Evolutionary conservation across 2,329 filamentous ascomycete genomes (phyloP).

Genomic region (Ophiostoma quercus): DNA sequence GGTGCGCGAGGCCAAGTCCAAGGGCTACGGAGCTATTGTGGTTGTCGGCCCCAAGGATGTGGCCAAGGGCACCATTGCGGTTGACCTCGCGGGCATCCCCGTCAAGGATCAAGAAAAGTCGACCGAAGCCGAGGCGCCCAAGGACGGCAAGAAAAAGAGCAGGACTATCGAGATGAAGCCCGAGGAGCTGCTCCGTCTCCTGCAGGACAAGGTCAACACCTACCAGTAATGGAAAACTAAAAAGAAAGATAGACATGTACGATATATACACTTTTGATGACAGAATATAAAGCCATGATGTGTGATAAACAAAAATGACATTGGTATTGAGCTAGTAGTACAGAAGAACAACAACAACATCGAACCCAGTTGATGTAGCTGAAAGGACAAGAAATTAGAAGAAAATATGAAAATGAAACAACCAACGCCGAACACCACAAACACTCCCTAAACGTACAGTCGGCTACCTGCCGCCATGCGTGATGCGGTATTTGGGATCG

Average conservation of each 20-base stretch:
- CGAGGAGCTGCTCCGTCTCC: slow-evolving; percentile 38
- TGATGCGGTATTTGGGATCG: slow-evolving; percentile 33
- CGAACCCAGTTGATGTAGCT: not conserved
- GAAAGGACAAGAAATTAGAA: not conserved
- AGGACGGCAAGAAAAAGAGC: slow-evolving; percentile 8
- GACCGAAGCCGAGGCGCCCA: not conserved
- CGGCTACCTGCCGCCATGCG: slow-evolving; percentile 16
- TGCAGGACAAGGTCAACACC: slow-evolving; percentile 43
- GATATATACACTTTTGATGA: not conserved
- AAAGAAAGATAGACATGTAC: slow-evolving; percentile 9
- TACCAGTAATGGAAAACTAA: slow-evolving; percentile 38
- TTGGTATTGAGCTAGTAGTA: not conserved
- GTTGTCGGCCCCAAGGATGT: slow-evolving; percentile 66
- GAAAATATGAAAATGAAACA: not conserved
- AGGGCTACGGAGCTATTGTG: slow-evolving; percentile 68
- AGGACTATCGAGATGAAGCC: slow-evolving; percentile 31
- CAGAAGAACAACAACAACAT: not conserved
- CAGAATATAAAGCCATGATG: not conserved
- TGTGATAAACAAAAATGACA: not conserved
- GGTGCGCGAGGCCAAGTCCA: slow-evolving; percentile 63
- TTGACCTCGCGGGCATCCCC: slow-evolving; percentile 35
- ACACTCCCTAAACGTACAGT: not conserved
- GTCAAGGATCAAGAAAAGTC: not conserved
- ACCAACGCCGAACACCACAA: not conserved
- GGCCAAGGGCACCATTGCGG: slow-evolving; percentile 50